Percentiles rank a stretch among this genome's conserved stretches.
Evolutionary conservation across 1,284 basidiomycete species (phyloP).

Genomic region (Thelephora terrestris): DNA sequence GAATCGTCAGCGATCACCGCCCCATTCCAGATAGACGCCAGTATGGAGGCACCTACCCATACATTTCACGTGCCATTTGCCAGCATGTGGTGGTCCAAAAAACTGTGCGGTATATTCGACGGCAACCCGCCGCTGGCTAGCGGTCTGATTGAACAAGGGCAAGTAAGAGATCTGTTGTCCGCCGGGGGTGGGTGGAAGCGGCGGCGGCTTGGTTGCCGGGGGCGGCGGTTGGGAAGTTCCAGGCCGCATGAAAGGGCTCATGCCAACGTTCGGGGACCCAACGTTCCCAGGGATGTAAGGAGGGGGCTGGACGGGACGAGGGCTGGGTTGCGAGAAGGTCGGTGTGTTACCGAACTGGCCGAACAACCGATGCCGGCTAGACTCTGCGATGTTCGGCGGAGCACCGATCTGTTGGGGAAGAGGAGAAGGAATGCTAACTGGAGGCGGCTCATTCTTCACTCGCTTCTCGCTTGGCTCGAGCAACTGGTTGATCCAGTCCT

Average conservation of each 20-base stretch:
- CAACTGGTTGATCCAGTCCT: slow-evolving; percentile 48
- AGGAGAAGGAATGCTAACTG: background rate
- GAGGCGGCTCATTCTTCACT: slow-evolving; percentile 15
- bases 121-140: slow-evolving; percentile 47
- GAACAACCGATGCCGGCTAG: too few relatives aligned
- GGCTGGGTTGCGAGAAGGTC: slow-evolving; percentile 5
- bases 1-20: background rate
- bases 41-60: slow-evolving; percentile 19
- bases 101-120: slow-evolving; percentile 51
- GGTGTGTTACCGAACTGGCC: background rate
- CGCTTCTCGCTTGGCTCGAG: slow-evolving; percentile 32
- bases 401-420: background rate
- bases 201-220: slow-evolving; percentile 21
- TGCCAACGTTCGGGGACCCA: slow-evolving; percentile 18
- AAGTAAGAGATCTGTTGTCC: slow-evolving; percentile 51
- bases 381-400: too few relatives aligned
- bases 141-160: slow-evolving; percentile 63
- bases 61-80: slow-evolving; percentile 55
- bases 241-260: slow-evolving; percentile 8
- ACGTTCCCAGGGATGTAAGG: slow-evolving; percentile 18
- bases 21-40: background rate
- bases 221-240: slow-evolving; percentile 19
- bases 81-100: slow-evolving; percentile 53
- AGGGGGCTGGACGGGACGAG: slow-evolving; percentile 7
- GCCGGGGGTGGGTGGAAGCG: slow-evolving; percentile 39